A percentile compares a stretch with the other conserved stretches of the same genome.
Conservation (phyloP, 1,139 yeast species). For the Nakaseomyces sp. region DNA sequence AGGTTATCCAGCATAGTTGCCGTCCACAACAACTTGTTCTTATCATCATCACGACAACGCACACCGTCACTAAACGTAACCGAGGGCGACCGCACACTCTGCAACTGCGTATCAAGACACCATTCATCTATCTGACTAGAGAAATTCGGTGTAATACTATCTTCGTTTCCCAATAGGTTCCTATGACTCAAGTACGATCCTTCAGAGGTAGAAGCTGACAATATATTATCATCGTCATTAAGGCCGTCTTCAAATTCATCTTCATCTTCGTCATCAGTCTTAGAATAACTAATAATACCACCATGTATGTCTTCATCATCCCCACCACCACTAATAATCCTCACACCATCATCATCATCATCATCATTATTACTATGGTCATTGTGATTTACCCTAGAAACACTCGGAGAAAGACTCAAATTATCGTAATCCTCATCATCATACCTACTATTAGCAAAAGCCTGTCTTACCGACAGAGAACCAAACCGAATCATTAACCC, state of each 20-base stretch:
- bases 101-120: neutral
- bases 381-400: neutral
- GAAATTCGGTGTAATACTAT: too few relatives aligned
- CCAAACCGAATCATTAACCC: neutral
- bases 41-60: neutral
- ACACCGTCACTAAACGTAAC: neutral
- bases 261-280: neutral
- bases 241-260: neutral
- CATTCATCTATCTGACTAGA: constrained; percentile 2
- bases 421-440: neutral
- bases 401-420: neutral
- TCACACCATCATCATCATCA: neutral
- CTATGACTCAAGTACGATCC: neutral
- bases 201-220: constrained; percentile 1
- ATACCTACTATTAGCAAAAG: neutral
- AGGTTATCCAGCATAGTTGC: neutral
- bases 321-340: neutral
- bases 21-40: constrained; percentile 4
- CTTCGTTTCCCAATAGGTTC: too few relatives aligned
- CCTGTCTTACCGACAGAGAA: neutral
- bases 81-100: neutral
- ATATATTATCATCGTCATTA: neutral
- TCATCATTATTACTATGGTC: neutral
- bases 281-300: neutral
- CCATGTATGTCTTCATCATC: too few relatives aligned